Base-by-base conservation (phyloP, 179 eudicot genomes). In the Sideroxylon spinosum region DNA sequence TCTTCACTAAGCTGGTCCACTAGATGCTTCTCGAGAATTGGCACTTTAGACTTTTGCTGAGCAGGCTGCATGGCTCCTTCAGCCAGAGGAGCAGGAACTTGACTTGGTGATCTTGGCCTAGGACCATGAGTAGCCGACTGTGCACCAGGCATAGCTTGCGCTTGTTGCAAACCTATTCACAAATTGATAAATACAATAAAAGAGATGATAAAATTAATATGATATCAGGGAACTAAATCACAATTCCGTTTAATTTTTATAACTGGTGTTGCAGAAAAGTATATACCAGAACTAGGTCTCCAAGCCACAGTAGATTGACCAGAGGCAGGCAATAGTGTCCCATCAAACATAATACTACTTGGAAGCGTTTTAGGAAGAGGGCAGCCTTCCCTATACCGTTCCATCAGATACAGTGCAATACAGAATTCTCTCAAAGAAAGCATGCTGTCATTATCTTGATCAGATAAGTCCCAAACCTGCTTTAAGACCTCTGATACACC, bases 391-490 rank as follows among this genome's bases (percentile, higher is more conserved):
- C 99, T 89, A 76, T 81, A 82, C 78, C 99, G 90, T 78, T 96
- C 99, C 97, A 96, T 96, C 76, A 96, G 89, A 85, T 96, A 96
- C 73, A 96, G 93, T 76, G 99, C 99, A 86, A 94, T 87, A 69
- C 98, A 94, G 68, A 96, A 96, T 85, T 96, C 99, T 87, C 90
- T 90, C 78, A 96, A 82, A 78, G 99, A 92, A 83, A 96, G 98
- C 98, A 91, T 94, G 87, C 93, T 92, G 82, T 96, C 99, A 82
- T 90, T 94, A 85, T 96, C 99, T 90, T 96, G 98, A 86, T 96
- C 99, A 85, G 99, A 94, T 82, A 96, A 88, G 87, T 94, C 97
- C 99, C 98, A 96, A 81, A 96, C 99, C 93, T 94, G 97, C 90
- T 89, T 96, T 80, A 96, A 81, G 84, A 96, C 84, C 92, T 96